Base-by-base conservation (phyloP, 2,329 filamentous ascomycete species). In the Monilinia fructicola region DNA sequence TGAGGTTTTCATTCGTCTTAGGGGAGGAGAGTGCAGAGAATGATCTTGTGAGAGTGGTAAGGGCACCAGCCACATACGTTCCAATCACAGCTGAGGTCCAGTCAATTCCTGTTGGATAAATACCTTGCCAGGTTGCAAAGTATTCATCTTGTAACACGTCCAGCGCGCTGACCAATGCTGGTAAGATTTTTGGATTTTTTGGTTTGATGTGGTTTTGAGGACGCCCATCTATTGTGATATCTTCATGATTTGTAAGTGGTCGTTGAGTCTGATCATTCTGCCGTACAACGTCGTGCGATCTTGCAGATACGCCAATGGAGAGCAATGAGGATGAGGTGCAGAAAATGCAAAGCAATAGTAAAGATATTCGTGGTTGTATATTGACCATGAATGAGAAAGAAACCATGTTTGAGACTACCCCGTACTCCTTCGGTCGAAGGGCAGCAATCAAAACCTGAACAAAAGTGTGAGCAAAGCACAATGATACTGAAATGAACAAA, bases 81-180 rank as follows among this genome's bases (percentile, higher is more conserved):
- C 64, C 64, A 72, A 92, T 81, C 11, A 97, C 92, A 4, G 94
- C 93, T 23, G 88, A 89, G 0, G 94, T 98, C 94, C 94, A 98
- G 79, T 97, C 94, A 73, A 96, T 97, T 42, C 91, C 85, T 1
- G 83, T 83, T 0, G 93, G 92, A 92, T 93, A 98, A 35, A 87
- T 92, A 14, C 91, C 93, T 46, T 90, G 80, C 83, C 90, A 90
- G 5, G 89, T 79, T 56, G 87, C 84, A 76, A 95, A 97, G 78
- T 92, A 97, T 35, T 83, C 81, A 63, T 85, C 82, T 76, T 97
- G 93, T 83, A 97, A 87, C 7, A 89, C 86, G 56, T 87, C 82
- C 69, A 97, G 82, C 7, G 91, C 90, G 59, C 83, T 77, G 56
- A 90, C 67, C 52, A 77, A 66, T 46, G 70, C 71, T 26, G 69